Base-by-base conservation (phyloP, 768 basidiomycete species). In the Exsudoporus frostii region DNA sequence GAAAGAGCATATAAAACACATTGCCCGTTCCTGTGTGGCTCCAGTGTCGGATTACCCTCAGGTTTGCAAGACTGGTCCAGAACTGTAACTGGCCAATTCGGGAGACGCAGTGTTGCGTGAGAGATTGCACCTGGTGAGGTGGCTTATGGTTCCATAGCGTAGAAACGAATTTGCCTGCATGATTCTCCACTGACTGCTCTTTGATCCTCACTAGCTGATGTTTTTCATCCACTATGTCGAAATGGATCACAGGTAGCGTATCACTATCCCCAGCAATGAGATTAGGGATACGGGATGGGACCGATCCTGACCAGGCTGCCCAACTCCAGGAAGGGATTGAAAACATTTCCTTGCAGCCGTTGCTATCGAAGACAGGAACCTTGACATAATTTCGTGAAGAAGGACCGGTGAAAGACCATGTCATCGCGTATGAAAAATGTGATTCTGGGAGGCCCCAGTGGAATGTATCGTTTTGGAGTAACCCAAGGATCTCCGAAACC, bases 291-390 rank as follows among this genome's bases (percentile, higher is more conserved):
- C 15, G 27, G 2, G 7, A 3, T 4, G 30, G 22, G 17, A 48
- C 27, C 32, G 39, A 15, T 11, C 33, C 49, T 24, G 52, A 60
- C 53, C 53, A 54, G 10, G 53, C 53, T 2, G 41, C 36, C 60
- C 61, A 62, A 27, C 61, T 62, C 61, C 61, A 62, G 6, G 61
- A 63, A 32, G 61, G 61, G 2, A 62, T 32, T 3, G 50, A 38
- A 1, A 55, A 30, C 42, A 39, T 48, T n/a, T 53, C 10, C 36
- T 41, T 43, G 1, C 49, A 40, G 10, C 58, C 59, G 2, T 61
- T 17, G 19, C 8, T 27, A 5, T 45, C 13, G n/a, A 60, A 47
- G 40, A 53, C 11, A 5, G 59, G 48, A 17, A 54, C 41, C 2
- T 34, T 6, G 4, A 49, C 27, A 3, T 33, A 0, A 32, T 59